Evolutionary conservation across 2,329 filamentous ascomycete genomes (phyloP), one percentile per base, ranked within the genome.

Genomic region (Nannizziopsis barbatae): DNA sequence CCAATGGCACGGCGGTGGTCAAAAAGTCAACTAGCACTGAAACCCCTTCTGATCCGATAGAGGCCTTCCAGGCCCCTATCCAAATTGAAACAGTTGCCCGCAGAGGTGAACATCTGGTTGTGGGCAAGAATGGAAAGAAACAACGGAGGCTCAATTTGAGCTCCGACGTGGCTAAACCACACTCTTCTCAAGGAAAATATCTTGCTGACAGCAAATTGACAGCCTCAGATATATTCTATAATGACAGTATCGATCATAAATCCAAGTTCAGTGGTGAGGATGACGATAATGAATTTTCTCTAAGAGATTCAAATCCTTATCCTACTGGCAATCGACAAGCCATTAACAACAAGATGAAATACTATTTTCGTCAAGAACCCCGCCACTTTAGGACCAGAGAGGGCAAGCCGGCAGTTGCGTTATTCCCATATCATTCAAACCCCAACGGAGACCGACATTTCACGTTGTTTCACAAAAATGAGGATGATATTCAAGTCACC

Each of bases 171-270:
- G 9, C 11, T 4, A 30, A 41, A n/a, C 27, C 38, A 11, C 18
- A 30, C 11, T 18, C 38, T 17, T 18, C 3, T 10, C 27, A n/a
- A 14, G 39, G 45, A 17, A 27, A 18, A n/a, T 38, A 46, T 47
- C 10, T 43, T 27, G 39, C 22, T n/a, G 15, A 22, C 14, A 43
- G 33, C 20, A 44, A 17, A n/a, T 40, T 22, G 33, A 27, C 35
- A 2, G 33, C 43, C 5, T 41, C 39, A 42, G 59, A 66, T 42
- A 49, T 74, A 4, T 74, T 74, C 55, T 73, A 72, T 49, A 64
- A 49, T 55, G 61, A 42, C 47, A 64, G 5, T 32, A 17, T 33
- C 18, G 5, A 5, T 5, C 20, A 33, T 20, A 37, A 22, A 20
- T 7, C 22, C 3, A 27, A 27, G 7, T 27, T 7, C 3, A 27